Evolutionary conservation across 192 early-diverging fungal species (phyloP), one percentile per base, ranked within the genome.

Genomic region (Rhizophagus clarus): DNA sequence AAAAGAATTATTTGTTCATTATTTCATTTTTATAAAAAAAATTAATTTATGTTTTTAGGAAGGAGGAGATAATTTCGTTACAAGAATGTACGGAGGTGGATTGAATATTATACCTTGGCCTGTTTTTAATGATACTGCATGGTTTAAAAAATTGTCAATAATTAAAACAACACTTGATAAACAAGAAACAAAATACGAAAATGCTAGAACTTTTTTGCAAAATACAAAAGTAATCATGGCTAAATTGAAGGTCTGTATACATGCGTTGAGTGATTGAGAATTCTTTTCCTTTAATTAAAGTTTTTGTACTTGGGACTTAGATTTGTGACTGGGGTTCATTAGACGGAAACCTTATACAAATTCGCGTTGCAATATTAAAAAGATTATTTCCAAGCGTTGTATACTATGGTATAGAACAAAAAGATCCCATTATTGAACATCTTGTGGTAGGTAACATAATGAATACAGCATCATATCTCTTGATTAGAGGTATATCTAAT

Each of bases 151-250:
- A 12, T 69, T 79, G 15, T 51, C 47, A 31, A 32, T 51, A 17
- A 5, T 79, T 29, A 79, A 79, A n/a, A 26, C 26, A 32, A 67
- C 14, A 2, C 10, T 78, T 2, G 66, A 78, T 68, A 42, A 68
- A 0, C 64, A 60, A 56, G 42, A 47, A 42, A 24, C 77, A 8
- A 78, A 51, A 68, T 69, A 78, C 51, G 40, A 49, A 28, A 78
- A 78, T 78, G 77, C 77, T 0, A 32, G 42, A 45, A 60, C 20
- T 11, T 78, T 78, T 32, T 40, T 78, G 17, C 37, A 32, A 11
- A 78, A 78, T 29, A 66, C 28, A 5, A 78, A 78, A 61, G 63
- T 78, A 5, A 77, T 64, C 32, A 64, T 78, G 64, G 64, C 63
- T 62, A 78, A 51, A 40, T 64, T 66, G 26, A 66, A 31, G 60